Conservation (phyloP, 148 eudicot genomes). For the Limonium bicolor region DNA sequence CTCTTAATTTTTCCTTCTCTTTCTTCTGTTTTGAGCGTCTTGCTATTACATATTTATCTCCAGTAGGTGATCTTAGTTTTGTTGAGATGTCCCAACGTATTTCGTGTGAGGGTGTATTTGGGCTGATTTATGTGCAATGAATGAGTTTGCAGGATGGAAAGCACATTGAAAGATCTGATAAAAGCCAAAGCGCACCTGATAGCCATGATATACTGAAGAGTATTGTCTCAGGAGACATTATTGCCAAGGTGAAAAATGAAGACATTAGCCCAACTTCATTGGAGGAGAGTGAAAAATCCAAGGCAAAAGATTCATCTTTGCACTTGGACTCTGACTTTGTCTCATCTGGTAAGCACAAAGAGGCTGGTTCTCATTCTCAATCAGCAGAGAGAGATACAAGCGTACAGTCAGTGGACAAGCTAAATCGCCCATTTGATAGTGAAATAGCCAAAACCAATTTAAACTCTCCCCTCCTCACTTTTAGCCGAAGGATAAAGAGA, state of each 20-base stretch:
- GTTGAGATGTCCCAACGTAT: too few species aligned
- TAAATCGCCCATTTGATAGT: not conserved
- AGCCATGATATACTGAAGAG: constrained; percentile 5
- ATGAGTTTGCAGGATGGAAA: too few species aligned
- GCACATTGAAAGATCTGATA: too few species aligned
- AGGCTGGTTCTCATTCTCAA: constrained; percentile 12
- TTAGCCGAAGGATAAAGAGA: constrained; percentile 30
- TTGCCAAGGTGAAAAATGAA: constrained; percentile 8
- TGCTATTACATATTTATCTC: too few species aligned
- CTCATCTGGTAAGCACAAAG: constrained; percentile 4
- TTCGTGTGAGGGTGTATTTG: too few species aligned
- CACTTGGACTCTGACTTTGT: constrained; percentile 9
- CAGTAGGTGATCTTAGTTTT: too few species aligned
- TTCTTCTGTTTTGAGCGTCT: too few species aligned
- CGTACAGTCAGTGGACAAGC: constrained; percentile 3
- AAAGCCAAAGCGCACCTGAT: too few species aligned
- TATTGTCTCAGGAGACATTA: constrained; percentile 2
- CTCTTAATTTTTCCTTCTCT: too few species aligned
- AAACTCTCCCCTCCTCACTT: constrained; percentile 22
- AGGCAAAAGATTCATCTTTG: constrained; percentile 10
- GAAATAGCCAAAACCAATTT: constrained; percentile 10
- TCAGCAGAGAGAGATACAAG: constrained; percentile 6
- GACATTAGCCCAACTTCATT: not conserved
- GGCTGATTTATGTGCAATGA: too few species aligned
- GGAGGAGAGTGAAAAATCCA: constrained; percentile 4